These are phyloP conservation scores for Ascocoryne sarcoides DNA, from an alignment of 2,329 filamentous ascomycete species.

Conservation along the genomic window DNA sequence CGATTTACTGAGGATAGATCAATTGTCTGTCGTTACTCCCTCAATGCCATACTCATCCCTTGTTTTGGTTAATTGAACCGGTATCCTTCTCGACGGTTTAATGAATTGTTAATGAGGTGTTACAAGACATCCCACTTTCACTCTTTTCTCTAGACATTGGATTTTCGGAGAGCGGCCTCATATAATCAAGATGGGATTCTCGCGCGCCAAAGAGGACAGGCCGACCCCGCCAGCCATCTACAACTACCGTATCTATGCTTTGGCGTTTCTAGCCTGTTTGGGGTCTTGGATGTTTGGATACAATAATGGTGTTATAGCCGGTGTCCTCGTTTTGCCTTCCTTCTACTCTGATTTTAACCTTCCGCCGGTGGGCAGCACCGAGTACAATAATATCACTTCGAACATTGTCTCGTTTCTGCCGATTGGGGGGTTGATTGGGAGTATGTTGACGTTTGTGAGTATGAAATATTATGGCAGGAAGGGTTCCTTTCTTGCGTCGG, in stretches of 20 bases:
- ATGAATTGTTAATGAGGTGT: not conserved
- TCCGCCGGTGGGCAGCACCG: constrained; percentile 12
- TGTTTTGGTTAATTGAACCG: not conserved
- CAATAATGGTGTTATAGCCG: constrained; percentile 21
- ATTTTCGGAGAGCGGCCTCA: no score
- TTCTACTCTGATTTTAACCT: constrained; percentile 20
- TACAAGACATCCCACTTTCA: not conserved
- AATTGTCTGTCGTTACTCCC: constrained; percentile 5
- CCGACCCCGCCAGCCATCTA: constrained; percentile 21
- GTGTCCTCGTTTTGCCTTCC: constrained; percentile 19
- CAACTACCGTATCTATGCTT: constrained; percentile 19
- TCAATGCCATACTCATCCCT: not conserved
- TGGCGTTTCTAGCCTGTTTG: constrained; percentile 16
- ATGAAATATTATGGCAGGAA: constrained; percentile 16
- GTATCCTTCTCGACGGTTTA: not conserved
- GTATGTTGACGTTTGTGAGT: constrained; percentile 14
- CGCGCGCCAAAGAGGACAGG: constrained; percentile 20
- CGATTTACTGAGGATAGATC: not conserved
- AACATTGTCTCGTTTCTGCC: constrained; percentile 25
- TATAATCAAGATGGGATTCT: constrained; percentile 13
- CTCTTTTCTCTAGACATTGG: not conserved
- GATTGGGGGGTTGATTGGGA: constrained; percentile 21
- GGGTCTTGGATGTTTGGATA: constrained; percentile 21
- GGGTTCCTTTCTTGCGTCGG: constrained; percentile 8
- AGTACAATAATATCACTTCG: constrained; percentile 16